Base-by-base conservation (phyloP, 106 monocot genomes). In the Dioscorea alata region DNA sequence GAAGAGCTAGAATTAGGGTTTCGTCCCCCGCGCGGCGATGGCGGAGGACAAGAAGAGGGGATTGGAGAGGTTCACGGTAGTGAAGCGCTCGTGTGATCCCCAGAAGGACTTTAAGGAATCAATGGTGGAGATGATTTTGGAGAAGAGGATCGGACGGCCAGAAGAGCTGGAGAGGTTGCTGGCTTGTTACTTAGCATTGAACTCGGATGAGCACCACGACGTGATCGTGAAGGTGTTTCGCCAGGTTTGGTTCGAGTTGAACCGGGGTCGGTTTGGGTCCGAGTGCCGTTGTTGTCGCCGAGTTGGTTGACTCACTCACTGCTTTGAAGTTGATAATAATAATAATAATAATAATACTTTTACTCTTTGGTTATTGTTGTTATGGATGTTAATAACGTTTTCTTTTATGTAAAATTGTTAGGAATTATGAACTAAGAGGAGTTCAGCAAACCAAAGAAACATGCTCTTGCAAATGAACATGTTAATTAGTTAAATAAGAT, bases 61-160 rank as follows among this genome's bases (percentile, higher is more conserved):
- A 67, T 35, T 71, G 66, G 88, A 93, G 86, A 79, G 83, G 60
- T 84, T 84, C 18, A 86, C 86, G 0, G 81, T 89, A 71, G 81
- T 81, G 61, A 88, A 89, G 83, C 53, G 72, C 15, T 86, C 93
- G 24, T 66, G 67, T 8, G 86, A 93, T 50, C 89, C 89, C 65
- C 74, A 79, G 63, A 76, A 42, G 69, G 92, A 88, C 59, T 93
- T 93, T 59, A 83, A 77, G 77, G 86, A 93, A 31, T 93, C 93
- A 66, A 93, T 93, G 89, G 79, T 86, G 68, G 89, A 89, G 79
- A 93, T 93, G 88, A 89, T 93, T 14, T 18, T 53, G 72, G 76
- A 81, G 83, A 74, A 81, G 63, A 66, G 81, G 49, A 89, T 88
- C 59, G 74, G 72, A 23, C 78, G 79, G 68, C 75, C 84, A 35